These are phyloP conservation scores for Kodamaea fungicola DNA, from an alignment of 1,139 yeast genomes.

Conservation along the genomic window DNA sequence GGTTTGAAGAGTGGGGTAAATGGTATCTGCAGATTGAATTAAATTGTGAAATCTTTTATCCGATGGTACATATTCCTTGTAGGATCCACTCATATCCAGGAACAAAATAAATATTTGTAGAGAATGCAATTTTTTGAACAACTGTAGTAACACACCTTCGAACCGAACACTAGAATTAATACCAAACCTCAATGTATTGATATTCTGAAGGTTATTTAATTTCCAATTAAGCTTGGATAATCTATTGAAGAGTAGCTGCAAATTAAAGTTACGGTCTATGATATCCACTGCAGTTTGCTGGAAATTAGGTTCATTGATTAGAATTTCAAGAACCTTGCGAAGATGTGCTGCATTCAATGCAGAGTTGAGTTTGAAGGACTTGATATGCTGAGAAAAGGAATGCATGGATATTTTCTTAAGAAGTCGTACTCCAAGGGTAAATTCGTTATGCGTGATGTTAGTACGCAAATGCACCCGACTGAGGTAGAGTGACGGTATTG, in stretches of 20 bases:
- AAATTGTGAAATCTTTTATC: slow-evolving; percentile 17
- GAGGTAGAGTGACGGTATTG: slow-evolving; percentile 26
- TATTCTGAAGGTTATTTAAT: slow-evolving; percentile 17
- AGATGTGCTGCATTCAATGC: slow-evolving; percentile 23
- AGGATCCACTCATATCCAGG: slow-evolving; percentile 15
- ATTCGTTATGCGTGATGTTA: slow-evolving; percentile 27
- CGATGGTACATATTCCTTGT: slow-evolving; percentile 19
- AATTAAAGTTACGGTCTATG: slow-evolving; percentile 21
- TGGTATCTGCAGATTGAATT: neutral
- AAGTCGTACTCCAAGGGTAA: slow-evolving; percentile 24
- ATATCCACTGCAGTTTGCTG: slow-evolving; percentile 23
- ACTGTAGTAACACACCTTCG: slow-evolving; percentile 20
- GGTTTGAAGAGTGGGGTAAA: slow-evolving; percentile 13
- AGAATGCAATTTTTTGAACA: slow-evolving; percentile 26
- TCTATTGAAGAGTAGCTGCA: slow-evolving; percentile 23
- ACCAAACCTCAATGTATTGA: slow-evolving; percentile 24
- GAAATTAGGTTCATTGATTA: slow-evolving; percentile 22
- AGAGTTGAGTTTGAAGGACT: slow-evolving; percentile 22
- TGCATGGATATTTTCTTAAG: slow-evolving; percentile 20
- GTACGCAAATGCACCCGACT: slow-evolving; percentile 22
- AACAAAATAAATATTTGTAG: slow-evolving; percentile 14
- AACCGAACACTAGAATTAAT: slow-evolving; percentile 24
- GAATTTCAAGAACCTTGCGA: slow-evolving; percentile 21
- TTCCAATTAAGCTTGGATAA: slow-evolving; percentile 28
- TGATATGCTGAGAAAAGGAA: slow-evolving; percentile 17